Base-by-base conservation (phyloP, 1,284 basidiomycete species). In the Ustilago xerochloae region DNA sequence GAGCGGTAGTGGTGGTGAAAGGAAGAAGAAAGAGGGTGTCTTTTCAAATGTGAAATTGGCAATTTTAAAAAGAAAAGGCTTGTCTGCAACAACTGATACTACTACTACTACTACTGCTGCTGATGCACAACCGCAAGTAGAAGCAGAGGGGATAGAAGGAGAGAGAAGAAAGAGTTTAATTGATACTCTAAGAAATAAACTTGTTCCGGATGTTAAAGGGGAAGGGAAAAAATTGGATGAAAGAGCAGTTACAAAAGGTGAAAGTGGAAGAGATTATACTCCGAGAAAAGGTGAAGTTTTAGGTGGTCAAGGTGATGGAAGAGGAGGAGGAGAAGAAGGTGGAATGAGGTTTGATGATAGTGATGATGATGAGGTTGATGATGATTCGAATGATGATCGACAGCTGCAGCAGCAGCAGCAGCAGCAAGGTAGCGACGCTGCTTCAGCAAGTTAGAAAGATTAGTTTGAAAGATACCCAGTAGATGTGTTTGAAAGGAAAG, bases 161-260 rank as follows among this genome's bases (percentile, higher is more conserved):
- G 28, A n/a, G n/a, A 54, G 50, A 22, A 32, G 57, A 13, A 56
- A 32, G 22, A 53, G 49, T 46, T 33, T 69, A 15, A 61, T 74
- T 22, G 59, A 69, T 3, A 38, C 54, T 15, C 6, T 75, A 33
- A 24, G 72, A 7, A 49, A 60, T 45, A 69, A 53, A 24, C 35
- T 75, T n/a, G 63, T 75, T 0, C 72, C 72, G 0, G 66, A 66
- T 38, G 50, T 56, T 2, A 39, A 39, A 28, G 50, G 46, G 1
- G 50, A 30, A 10, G 62, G 65, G 2, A 56, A 59, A 15, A 26
- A 43, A 22, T 29, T 75, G 24, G 72, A 75, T 29, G 48, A 75
- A 16, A 24, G 66, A 3, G 72, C 50, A 15, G 72, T 32, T 8
- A 75, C 72, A 2, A 75, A 70, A 28, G 72, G 72, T 2, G 30